Conservation (phyloP, 2,329 filamentous ascomycete species). For the Elsinoe necatrix region DNA sequence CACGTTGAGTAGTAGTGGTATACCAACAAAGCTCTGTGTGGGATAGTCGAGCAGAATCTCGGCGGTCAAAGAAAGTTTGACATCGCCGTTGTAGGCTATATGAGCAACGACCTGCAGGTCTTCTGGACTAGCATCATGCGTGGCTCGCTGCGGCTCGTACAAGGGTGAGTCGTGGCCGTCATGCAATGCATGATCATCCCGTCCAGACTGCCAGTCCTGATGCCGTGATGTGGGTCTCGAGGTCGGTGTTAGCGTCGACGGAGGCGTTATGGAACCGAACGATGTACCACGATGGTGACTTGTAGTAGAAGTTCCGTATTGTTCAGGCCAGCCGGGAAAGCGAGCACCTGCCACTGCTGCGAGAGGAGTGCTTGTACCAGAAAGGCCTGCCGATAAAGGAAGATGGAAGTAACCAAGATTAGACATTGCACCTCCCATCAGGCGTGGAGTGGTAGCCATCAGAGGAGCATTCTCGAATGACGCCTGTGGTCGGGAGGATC, state of each 20-base stretch:
- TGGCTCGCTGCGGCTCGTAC: slow-evolving; percentile 38
- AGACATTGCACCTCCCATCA: slow-evolving; percentile 57
- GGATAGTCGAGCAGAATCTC: slow-evolving; percentile 96
- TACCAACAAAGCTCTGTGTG: slow-evolving; percentile 95
- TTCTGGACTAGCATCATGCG: slow-evolving; percentile 67
- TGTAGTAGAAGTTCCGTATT: slow-evolving; percentile 24
- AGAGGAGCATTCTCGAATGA: neutral
- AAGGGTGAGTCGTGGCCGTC: slow-evolving; percentile 23
- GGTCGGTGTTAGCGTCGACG: slow-evolving; percentile 37
- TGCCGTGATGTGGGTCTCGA: slow-evolving; percentile 38
- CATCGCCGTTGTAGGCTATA: slow-evolving; percentile 79
- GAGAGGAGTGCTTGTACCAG: slow-evolving; percentile 69
- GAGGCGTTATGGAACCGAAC: slow-evolving; percentile 40
- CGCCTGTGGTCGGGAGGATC: neutral
- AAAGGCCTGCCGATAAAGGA: slow-evolving; percentile 61
- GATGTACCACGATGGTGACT: slow-evolving; percentile 28
- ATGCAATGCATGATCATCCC: slow-evolving; percentile 5
- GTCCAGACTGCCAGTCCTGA: slow-evolving; percentile 15
- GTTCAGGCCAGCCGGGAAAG: slow-evolving; percentile 39
- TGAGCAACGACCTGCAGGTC: slow-evolving; percentile 91
- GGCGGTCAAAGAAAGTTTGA: slow-evolving; percentile 80
- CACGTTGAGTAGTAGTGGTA: slow-evolving; percentile 88
- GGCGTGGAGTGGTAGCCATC: slow-evolving; percentile 48
- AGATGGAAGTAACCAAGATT: slow-evolving; percentile 78
- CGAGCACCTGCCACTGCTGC: slow-evolving; percentile 70